Evolutionary conservation across 441 rosid genomes (phyloP).

Genomic region (Theobroma grandiflorum): DNA sequence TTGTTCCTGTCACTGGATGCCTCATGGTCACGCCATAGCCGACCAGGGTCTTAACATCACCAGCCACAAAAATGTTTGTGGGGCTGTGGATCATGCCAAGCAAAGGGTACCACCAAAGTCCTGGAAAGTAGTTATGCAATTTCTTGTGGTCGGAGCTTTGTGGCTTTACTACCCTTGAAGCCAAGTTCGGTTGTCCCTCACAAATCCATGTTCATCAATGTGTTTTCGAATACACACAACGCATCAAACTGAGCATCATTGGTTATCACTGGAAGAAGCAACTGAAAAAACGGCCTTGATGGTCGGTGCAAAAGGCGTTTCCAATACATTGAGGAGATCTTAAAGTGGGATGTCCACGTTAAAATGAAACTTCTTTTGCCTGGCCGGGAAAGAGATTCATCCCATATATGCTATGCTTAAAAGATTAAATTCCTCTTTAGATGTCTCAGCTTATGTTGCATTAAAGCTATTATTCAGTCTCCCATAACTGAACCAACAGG

Average conservation of each 20-base stretch:
- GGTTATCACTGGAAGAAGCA: conserved; percentile 8
- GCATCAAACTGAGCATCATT: not conserved
- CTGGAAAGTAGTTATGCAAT: not conserved
- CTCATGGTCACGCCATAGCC: not conserved
- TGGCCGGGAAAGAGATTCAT: not conserved
- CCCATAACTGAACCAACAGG: conserved; percentile 15
- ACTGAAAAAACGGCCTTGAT: conserved; percentile 15
- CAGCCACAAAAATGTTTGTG: not conserved
- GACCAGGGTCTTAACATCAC: not conserved
- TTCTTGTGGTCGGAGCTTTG: not conserved
- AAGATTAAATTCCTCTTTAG: conserved; percentile 19
- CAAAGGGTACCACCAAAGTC: not conserved
- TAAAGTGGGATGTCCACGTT: not conserved
- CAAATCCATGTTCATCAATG: not conserved
- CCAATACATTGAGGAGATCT: not conserved
- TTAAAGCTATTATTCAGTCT: conserved; percentile 11
- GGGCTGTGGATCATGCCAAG: not conserved
- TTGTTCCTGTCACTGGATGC: conserved; percentile 20
- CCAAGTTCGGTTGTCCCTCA: not conserved
- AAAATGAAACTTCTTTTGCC: too few relatives aligned
- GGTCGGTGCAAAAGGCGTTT: not conserved
- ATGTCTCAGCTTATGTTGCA: conserved; percentile 15
- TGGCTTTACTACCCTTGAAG: not conserved
- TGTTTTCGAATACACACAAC: not conserved
- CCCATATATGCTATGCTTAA: not conserved